phyloP scores from a whole-genome alignment of 441 rosid species.

The Daphne laureola region DNA sequence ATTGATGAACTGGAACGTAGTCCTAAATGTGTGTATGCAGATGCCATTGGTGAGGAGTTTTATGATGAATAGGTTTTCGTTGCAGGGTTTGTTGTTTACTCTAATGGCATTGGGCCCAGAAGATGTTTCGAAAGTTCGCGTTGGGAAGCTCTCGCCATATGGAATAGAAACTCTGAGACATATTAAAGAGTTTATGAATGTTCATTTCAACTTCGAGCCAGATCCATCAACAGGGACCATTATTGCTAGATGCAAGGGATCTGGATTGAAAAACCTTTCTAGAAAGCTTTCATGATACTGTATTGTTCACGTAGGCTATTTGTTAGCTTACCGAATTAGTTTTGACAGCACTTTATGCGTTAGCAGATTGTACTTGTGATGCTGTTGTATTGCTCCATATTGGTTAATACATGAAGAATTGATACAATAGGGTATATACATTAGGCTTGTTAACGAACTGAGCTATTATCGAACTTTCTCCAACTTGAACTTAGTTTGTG shows the following conservation, averaged over 20 bases:
- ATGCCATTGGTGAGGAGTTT: neutral
- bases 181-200: conserved; percentile 59
- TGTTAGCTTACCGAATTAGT: too few species aligned
- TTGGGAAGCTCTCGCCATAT: conserved; percentile 65
- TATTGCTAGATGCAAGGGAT: conserved; percentile 60
- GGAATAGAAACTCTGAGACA: conserved; percentile 74
- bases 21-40: neutral
- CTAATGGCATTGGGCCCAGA: conserved; percentile 67
- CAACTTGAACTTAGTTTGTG: too few species aligned
- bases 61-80: conserved; percentile 3
- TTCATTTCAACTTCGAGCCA: conserved; percentile 50
- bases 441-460: too few species aligned
- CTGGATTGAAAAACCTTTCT: conserved; percentile 67
- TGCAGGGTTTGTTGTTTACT: conserved; percentile 71
- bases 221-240: conserved; percentile 71
- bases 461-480: too few species aligned
- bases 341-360: too few species aligned
- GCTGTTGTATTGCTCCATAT: too few species aligned
- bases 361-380: too few species aligned
- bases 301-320: too few species aligned
- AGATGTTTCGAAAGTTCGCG: conserved; percentile 80
- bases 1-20: too few species aligned
- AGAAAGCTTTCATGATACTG: conserved; percentile 47
- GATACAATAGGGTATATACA: too few species aligned
- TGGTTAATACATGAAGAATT: too few species aligned